Evolutionary conservation across 2,329 filamentous ascomycete genomes (phyloP), one percentile per base, ranked within the genome.

Genomic region (Trichoderma sp.): DNA sequence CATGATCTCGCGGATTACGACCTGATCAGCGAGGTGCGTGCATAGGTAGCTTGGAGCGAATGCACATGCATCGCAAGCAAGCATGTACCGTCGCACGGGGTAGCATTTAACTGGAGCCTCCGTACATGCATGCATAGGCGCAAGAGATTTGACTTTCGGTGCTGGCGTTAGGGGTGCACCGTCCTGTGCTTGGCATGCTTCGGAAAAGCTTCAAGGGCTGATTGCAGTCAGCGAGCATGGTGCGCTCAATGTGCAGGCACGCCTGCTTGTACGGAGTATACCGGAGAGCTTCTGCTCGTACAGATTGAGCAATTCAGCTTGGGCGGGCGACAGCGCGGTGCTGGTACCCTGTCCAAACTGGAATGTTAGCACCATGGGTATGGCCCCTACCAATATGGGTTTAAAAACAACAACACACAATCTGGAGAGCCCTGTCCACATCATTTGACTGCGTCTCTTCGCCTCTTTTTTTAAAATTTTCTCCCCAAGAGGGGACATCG

Each of bases 101-200:
- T 69, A 40, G 64, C 59, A 67, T 67, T 67, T 59, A 58, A 67
- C 37, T 64, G 67, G 67, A 69, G 59, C 53, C 67, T 59, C 57
- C 67, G 67, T 69, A 64, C 67, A 58, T 69, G 40, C 59, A 52
- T 69, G 49, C 62, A 62, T 64, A 69, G 60, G 60, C 67, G 60
- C 67, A 24, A 57, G 67, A 69, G 53, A 59, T 69, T 63, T 69
- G 67, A 63, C 67, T 63, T 62, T 69, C 53, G 60, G 67, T 64
- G 60, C 64, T 69, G 60, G 67, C 67, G 60, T 64, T 62, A 64
- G 67, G 65, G 58, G 67, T 56, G 53, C 58, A 49, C 59, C 37
- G 55, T 67, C 63, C 63, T 55, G 49, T 67, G 40, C 63, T 43
- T 65, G 63, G 37, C 63, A 55, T 40, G 63, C 53, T 67, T 21